Conservation (phyloP, 1,284 basidiomycete species). For the Apiotrichum domesticum region DNA sequence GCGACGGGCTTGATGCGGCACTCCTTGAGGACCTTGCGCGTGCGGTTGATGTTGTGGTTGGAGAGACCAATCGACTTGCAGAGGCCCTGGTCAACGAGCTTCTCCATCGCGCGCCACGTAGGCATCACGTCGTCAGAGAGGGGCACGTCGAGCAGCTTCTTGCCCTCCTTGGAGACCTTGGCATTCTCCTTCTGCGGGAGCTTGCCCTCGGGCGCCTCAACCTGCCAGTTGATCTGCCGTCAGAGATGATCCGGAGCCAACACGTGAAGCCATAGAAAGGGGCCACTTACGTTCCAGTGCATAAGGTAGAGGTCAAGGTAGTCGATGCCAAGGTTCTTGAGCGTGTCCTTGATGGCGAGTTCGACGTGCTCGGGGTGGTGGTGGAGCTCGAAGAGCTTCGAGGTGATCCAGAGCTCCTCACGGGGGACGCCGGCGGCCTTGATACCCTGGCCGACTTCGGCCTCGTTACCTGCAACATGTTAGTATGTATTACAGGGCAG, state of each 20-base stretch:
- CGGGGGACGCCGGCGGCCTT: slow-evolving; percentile 54
- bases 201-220: slow-evolving; percentile 34
- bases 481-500: neutral
- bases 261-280: no score
- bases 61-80: slow-evolving; percentile 62
- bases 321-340: slow-evolving; percentile 61
- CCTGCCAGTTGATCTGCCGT: slow-evolving; percentile 39
- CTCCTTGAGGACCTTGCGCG: slow-evolving; percentile 62
- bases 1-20: slow-evolving; percentile 56
- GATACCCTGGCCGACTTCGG: slow-evolving; percentile 77
- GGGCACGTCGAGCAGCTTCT: slow-evolving; percentile 53
- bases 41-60: slow-evolving; percentile 61
- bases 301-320: slow-evolving; percentile 79
- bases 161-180: slow-evolving; percentile 46
- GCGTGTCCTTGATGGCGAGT: slow-evolving; percentile 63
- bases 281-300: slow-evolving; percentile 58
- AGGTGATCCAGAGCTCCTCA: slow-evolving; percentile 62
- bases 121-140: slow-evolving; percentile 69
- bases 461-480: slow-evolving; percentile 57
- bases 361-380: slow-evolving; percentile 55
- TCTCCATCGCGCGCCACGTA: slow-evolving; percentile 57
- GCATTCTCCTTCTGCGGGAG: slow-evolving; percentile 31
- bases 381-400: slow-evolving; percentile 63
- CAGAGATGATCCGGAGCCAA: no score
- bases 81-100: slow-evolving; percentile 50